phyloP scores from a whole-genome alignment of 208 protist species.

The Herpetomonas samuelpessoai region DNA sequence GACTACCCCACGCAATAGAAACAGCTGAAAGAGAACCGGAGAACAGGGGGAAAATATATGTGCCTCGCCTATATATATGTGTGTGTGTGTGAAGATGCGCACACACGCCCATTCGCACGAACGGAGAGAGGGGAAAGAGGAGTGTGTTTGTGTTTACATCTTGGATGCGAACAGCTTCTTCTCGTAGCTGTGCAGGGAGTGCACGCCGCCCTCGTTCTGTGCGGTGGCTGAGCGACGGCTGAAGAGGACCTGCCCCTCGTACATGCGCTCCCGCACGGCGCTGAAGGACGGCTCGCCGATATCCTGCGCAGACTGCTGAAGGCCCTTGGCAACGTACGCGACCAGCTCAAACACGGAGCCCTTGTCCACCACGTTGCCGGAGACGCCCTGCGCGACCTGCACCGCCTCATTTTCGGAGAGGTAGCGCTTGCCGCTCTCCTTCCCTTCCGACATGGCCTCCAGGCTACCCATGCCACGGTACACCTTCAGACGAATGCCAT shows the following conservation, averaged over 20 bases:
- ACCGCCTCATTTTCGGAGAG: conserved; percentile 88
- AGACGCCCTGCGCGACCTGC: conserved; percentile 93
- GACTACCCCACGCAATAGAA: no score
- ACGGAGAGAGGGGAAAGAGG: background rate
- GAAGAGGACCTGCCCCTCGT: conserved; percentile 91
- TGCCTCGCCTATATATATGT: no score
- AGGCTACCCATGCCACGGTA: conserved; percentile 96
- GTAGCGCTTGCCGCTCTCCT: conserved; percentile 88
- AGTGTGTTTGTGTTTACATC: conserved; percentile 25
- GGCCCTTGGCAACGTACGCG: conserved; percentile 88
- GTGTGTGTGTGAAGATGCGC: no score
- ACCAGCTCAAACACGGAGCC: conserved; percentile 83
- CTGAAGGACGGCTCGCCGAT: conserved; percentile 86
- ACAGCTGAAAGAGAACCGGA: no score
- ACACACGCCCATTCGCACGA: background rate
- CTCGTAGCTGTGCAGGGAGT: conserved; percentile 91
- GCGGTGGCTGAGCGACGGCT: conserved; percentile 88
- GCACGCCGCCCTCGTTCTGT: conserved; percentile 91
- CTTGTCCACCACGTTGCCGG: conserved; percentile 91
- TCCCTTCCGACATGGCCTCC: conserved; percentile 93
- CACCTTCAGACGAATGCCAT: conserved; percentile 92
- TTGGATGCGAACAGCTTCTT: conserved; percentile 88
- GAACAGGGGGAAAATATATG: no score
- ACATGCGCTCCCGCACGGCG: conserved; percentile 82
- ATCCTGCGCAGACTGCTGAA: conserved; percentile 94